These are phyloP conservation scores for Hibiscus syriacus DNA, from an alignment of 345 rosid genomes.

Conservation along the genomic window DNA sequence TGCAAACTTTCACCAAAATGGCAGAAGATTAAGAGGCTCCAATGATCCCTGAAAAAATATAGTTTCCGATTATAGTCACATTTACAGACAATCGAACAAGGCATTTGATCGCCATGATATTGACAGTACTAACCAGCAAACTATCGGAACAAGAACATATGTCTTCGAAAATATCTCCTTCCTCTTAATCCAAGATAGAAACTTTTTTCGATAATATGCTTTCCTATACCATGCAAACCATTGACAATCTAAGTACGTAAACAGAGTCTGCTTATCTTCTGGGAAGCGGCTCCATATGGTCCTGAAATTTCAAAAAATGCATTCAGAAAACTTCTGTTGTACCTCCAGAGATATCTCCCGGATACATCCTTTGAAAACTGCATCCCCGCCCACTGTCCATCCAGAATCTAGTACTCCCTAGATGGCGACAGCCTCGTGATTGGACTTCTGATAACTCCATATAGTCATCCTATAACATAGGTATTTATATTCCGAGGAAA, in stretches of 20 bases:
- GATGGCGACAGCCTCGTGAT: no score
- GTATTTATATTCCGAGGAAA: no score
- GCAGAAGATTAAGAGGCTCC: conserved; percentile 71
- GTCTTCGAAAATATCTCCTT: conserved; percentile 48
- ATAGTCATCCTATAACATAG: no score
- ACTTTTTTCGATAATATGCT: conserved; percentile 23
- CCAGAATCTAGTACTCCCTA: no score
- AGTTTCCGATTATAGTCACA: conserved; percentile 11
- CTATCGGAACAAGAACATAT: conserved; percentile 68
- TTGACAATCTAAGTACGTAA: conserved; percentile 40
- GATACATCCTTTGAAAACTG: no score
- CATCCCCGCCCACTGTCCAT: no score
- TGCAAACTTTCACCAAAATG: conserved; percentile 47
- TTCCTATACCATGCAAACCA: conserved; percentile 54
- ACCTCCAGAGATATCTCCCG: no score
- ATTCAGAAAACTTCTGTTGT: no score
- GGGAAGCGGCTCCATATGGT: conserved; percentile 43
- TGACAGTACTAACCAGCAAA: conserved; percentile 38
- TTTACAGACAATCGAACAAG: neutral
- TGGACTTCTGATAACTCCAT: no score
- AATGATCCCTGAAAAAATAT: conserved; percentile 45
- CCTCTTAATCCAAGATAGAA: conserved; percentile 44
- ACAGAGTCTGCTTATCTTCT: conserved; percentile 32
- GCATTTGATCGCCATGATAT: neutral
- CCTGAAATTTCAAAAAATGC: conserved; percentile 24